These are phyloP conservation scores for Phytopythium montanum DNA, from an alignment of 352 stramenopile genomes.

Conservation along the genomic window DNA sequence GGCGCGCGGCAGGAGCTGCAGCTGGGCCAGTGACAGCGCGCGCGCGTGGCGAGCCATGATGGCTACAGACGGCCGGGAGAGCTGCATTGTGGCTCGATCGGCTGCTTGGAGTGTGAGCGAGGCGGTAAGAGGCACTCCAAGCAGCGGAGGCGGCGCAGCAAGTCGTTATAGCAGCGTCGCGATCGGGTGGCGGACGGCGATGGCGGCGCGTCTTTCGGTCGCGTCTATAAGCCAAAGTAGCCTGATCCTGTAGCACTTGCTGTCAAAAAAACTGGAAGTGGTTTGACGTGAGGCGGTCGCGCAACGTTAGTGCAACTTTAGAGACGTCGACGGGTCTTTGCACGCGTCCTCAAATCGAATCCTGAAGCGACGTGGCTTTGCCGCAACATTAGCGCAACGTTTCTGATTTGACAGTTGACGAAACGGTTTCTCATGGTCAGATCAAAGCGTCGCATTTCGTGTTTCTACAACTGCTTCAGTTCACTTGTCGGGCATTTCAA, in stretches of 20 bases:
- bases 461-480: neutral
- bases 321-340: neutral
- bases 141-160: neutral
- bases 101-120: neutral
- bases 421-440: neutral
- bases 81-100: neutral
- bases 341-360: neutral
- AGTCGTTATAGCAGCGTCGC: conserved; percentile 3
- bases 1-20: conserved; percentile 6
- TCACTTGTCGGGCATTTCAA: neutral
- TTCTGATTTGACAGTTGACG: conserved; percentile 1
- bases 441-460: neutral
- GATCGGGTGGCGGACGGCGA: conserved; percentile 1
- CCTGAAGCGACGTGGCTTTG: neutral
- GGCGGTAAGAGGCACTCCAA: neutral
- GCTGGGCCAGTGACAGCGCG: conserved; percentile 1
- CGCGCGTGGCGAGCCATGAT: neutral
- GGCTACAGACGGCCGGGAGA: neutral
- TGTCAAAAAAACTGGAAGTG: neutral
- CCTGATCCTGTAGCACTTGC: too few relatives aligned
- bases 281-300: neutral
- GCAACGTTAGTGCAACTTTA: neutral
- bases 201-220: neutral
- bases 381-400: conserved; percentile 2
- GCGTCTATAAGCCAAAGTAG: neutral